These are phyloP conservation scores for Podaxis pistillaris DNA, from an alignment of 768 basidiomycete genomes.

Conservation along the genomic window DNA sequence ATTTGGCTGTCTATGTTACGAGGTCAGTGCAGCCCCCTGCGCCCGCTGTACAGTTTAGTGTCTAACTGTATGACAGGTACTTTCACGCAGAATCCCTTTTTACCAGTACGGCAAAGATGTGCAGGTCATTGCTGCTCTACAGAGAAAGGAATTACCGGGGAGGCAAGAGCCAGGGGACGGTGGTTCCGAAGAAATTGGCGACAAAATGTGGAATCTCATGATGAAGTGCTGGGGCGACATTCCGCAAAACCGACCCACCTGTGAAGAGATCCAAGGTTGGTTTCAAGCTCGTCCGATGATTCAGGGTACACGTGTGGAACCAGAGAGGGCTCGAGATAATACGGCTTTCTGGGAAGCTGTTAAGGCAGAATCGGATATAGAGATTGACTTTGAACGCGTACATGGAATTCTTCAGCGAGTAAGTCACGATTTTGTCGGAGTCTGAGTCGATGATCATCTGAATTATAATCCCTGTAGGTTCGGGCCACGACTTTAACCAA, in stretches of 20 bases:
- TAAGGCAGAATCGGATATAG: not conserved
- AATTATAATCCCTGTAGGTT: no score
- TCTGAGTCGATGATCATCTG: no score
- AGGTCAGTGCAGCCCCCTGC: not conserved
- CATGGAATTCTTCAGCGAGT: not conserved
- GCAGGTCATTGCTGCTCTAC: not conserved
- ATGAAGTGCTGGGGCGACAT: not conserved
- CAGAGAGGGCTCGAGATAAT: not conserved
- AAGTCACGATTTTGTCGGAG: not conserved
- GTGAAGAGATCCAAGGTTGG: not conserved
- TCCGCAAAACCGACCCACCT: not conserved
- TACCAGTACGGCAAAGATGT: not conserved
- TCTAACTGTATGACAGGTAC: not conserved
- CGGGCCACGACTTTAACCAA: no score
- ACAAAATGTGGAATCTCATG: not conserved
- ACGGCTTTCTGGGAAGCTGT: not conserved
- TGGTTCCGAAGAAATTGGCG: not conserved
- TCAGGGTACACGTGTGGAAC: not conserved
- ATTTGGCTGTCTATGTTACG: constrained; percentile 8
- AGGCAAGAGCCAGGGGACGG: not conserved
- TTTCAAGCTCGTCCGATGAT: not conserved
- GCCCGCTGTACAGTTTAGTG: no score
- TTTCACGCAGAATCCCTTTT: constrained; percentile 1
- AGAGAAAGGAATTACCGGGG: not conserved
- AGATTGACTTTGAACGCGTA: not conserved